Percentiles rank a stretch among this genome's conserved stretches.
These are phyloP conservation scores for Xylaria hypoxylon DNA, from an alignment of 2,329 filamentous ascomycete species.

Conservation along the genomic window DNA sequence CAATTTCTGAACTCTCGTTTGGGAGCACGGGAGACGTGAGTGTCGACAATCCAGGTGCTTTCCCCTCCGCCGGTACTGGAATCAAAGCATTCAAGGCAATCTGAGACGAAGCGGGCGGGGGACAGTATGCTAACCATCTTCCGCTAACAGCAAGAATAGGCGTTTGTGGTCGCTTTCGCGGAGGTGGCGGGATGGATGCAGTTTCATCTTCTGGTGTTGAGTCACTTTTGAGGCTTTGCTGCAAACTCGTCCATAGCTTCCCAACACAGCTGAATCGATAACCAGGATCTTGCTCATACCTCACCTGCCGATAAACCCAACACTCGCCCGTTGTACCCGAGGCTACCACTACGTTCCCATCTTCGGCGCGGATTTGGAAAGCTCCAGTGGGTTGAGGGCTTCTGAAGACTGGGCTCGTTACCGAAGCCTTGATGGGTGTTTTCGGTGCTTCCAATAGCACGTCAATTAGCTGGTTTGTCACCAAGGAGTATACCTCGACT, in stretches of 20 bases:
- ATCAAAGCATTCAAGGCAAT: slow-evolving; percentile 76
- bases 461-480: slow-evolving; percentile 76
- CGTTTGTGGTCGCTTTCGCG: slow-evolving; percentile 62
- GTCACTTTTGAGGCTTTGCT: slow-evolving; percentile 67
- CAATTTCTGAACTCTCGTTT: slow-evolving; percentile 73
- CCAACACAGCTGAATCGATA: slow-evolving; percentile 74
- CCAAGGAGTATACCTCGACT: slow-evolving; percentile 88
- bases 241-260: slow-evolving; percentile 92
- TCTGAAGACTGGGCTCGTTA: slow-evolving; percentile 72
- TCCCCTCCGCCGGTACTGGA: slow-evolving; percentile 65
- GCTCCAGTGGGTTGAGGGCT: slow-evolving; percentile 78
- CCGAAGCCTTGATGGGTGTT: slow-evolving; percentile 67
- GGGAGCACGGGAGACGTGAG: slow-evolving; percentile 78
- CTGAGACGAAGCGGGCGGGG: slow-evolving; percentile 76
- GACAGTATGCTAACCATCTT: slow-evolving; percentile 82
- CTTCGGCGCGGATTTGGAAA: slow-evolving; percentile 78
- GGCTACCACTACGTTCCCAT: slow-evolving; percentile 76
- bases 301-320: slow-evolving; percentile 75
- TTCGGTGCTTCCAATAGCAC: slow-evolving; percentile 79
- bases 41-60: slow-evolving; percentile 68
- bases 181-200: slow-evolving; percentile 53
- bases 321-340: slow-evolving; percentile 89
- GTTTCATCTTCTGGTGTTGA: slow-evolving; percentile 60
- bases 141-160: slow-evolving; percentile 77
- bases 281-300: slow-evolving; percentile 57